These are phyloP conservation scores for Rhodosporidiobolus sp. DNA, from an alignment of 768 basidiomycete genomes.

Conservation along the genomic window DNA sequence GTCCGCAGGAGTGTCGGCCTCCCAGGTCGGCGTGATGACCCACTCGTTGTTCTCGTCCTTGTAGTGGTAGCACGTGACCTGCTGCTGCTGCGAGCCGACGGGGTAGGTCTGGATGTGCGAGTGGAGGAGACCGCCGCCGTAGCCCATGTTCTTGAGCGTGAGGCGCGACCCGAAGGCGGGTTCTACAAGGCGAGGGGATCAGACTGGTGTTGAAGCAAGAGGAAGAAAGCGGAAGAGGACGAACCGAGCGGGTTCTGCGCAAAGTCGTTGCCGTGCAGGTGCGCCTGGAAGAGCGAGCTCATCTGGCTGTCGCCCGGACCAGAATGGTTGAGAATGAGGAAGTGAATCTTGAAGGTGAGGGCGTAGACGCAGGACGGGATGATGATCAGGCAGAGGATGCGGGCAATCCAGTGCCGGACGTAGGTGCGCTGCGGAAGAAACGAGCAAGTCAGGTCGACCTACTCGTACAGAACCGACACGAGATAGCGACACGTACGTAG, in stretches of 20 bases:
- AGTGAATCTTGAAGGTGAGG: constrained; percentile 92
- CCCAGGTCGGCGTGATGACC: constrained; percentile 76
- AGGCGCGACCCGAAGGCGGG: constrained; percentile 84
- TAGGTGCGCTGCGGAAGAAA: constrained; percentile 66
- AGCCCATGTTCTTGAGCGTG: constrained; percentile 95
- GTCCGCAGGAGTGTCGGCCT: constrained; percentile 62
- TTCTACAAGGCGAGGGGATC: constrained; percentile 54
- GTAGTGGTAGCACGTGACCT: constrained; percentile 99
- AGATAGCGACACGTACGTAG: constrained; percentile 54
- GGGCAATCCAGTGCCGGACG: constrained; percentile 82
- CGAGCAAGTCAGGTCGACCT: neutral
- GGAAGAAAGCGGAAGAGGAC: constrained; percentile 32
- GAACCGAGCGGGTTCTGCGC: constrained; percentile 78
- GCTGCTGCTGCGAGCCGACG: constrained; percentile 85
- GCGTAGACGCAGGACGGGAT: constrained; percentile 90
- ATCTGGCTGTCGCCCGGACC: constrained; percentile 98
- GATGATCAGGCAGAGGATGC: constrained; percentile 77
- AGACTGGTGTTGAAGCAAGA: neutral
- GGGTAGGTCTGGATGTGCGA: constrained; percentile 97
- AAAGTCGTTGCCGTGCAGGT: constrained; percentile 91
- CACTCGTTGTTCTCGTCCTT: constrained; percentile 98
- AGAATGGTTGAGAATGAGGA: constrained; percentile 85
- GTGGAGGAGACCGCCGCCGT: constrained; percentile 92
- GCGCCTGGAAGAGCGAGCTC: constrained; percentile 97
- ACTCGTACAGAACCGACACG: neutral